Evolutionary conservation across 164 flowering plant species (phyloP).

Genomic region (Amborella trichopoda): DNA sequence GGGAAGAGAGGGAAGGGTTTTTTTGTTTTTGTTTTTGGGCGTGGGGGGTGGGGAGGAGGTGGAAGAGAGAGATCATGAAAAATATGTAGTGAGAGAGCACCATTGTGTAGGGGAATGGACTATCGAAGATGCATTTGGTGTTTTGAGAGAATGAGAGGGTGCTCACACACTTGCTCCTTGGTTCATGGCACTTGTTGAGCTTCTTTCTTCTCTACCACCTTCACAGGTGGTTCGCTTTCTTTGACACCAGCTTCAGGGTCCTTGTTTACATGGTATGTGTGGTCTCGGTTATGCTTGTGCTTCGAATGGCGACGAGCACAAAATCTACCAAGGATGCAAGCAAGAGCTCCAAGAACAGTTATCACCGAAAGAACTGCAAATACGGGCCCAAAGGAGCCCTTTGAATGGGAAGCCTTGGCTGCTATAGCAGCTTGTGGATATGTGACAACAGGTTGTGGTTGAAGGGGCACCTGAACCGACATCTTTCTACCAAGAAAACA

Average conservation of each 20-base stretch:
- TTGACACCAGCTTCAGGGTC: conserved; percentile 36
- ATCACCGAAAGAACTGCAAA: conserved; percentile 65
- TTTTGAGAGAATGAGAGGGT: too few species aligned
- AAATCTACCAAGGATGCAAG: conserved; percentile 57
- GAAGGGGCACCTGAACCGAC: too few species aligned
- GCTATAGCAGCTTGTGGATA: conserved; percentile 15
- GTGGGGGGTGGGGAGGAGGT: too few species aligned
- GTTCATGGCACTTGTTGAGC: too few species aligned
- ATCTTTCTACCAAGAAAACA: too few species aligned
- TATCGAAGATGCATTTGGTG: too few species aligned
- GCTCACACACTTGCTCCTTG: too few species aligned
- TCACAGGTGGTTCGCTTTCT: conserved; percentile 12
- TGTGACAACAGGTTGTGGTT: conserved; percentile 9
- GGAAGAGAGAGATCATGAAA: too few species aligned
- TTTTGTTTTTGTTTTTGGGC: too few species aligned
- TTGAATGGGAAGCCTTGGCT: conserved; percentile 21
- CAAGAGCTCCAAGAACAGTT: conserved; percentile 45
- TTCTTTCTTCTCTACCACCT: conserved; percentile 5
- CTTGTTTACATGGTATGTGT: conserved; percentile 8
- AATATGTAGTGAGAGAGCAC: too few species aligned
- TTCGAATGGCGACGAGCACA: conserved; percentile 27
- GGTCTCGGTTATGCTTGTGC: conserved; percentile 8
- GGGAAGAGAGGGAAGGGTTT: too few species aligned
- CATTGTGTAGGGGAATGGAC: too few species aligned
- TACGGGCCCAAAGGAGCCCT: conserved; percentile 71